Percentiles rank a stretch among this genome's conserved stretches.
These are phyloP conservation scores for Gaeumannomyces sp. DNA, from an alignment of 2,329 filamentous ascomycete genomes.

Conservation along the genomic window DNA sequence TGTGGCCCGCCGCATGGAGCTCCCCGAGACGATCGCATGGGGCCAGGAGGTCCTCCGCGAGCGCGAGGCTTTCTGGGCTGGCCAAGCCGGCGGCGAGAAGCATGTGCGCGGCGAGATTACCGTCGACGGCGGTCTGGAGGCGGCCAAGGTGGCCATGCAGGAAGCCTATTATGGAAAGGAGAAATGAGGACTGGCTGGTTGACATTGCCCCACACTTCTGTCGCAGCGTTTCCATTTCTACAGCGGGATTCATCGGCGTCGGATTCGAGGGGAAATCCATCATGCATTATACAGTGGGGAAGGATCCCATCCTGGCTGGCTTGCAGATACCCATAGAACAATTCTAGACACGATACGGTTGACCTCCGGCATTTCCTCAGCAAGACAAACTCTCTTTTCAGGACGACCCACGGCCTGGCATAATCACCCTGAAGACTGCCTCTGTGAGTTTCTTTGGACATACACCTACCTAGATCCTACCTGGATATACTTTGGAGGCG, in stretches of 20 bases:
- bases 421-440: neutral
- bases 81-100: conserved; percentile 27
- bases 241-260: neutral
- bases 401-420: neutral
- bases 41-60: conserved; percentile 70
- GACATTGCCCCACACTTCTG: neutral
- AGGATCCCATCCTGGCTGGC: neutral
- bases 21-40: conserved; percentile 78
- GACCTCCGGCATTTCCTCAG: neutral
- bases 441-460: neutral
- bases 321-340: neutral
- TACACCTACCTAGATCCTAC: too few species aligned
- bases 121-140: conserved; percentile 31
- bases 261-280: neutral
- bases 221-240: neutral
- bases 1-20: conserved; percentile 65
- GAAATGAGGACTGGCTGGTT: conserved; percentile 3
- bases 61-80: conserved; percentile 65
- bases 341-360: neutral
- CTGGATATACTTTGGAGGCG: neutral
- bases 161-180: conserved; percentile 41
- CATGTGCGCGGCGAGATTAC: conserved; percentile 42
- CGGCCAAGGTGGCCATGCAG: conserved; percentile 33
- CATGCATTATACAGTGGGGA: neutral
- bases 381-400: neutral